These are phyloP conservation scores for Jamesozyma spencerorum DNA, from an alignment of 805 yeast genomes.

Conservation along the genomic window DNA sequence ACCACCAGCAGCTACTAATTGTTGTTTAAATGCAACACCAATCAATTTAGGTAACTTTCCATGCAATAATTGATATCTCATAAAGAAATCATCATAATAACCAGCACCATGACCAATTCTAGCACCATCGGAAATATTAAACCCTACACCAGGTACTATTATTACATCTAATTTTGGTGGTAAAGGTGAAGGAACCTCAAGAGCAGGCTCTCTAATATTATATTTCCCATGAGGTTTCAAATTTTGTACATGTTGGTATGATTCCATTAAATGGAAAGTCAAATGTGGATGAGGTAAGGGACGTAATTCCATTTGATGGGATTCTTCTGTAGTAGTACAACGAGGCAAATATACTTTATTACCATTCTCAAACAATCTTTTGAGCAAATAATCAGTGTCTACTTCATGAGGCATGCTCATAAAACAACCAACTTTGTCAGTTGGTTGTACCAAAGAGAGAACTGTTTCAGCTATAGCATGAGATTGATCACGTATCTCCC, in stretches of 20 bases:
- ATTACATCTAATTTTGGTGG: conserved; percentile 51
- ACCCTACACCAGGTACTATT: conserved; percentile 81
- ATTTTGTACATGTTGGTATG: conserved; percentile 33
- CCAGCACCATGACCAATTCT: conserved; percentile 93
- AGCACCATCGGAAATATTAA: conserved; percentile 32
- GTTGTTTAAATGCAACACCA: conserved; percentile 26
- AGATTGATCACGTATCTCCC: conserved; percentile 20
- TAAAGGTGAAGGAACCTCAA: conserved; percentile 18
- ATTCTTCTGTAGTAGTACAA: conserved; percentile 31
- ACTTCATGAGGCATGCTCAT: conserved; percentile 74
- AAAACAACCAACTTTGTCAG: conserved; percentile 46
- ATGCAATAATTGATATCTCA: conserved; percentile 33
- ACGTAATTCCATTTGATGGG: conserved; percentile 24
- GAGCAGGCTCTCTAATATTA: conserved; percentile 55
- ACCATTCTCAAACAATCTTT: conserved; percentile 39
- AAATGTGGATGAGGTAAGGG: conserved; percentile 35
- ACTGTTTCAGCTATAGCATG: conserved; percentile 12
- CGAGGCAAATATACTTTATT: conserved; percentile 54
- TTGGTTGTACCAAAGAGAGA: conserved; percentile 8
- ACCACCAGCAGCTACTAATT: conserved; percentile 11
- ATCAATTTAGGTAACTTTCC: conserved; percentile 20
- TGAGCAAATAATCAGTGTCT: conserved; percentile 47
- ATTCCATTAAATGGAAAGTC: conserved; percentile 45
- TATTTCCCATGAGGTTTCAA: conserved; percentile 63
- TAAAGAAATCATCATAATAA: conserved; percentile 71